Conservation (phyloP, 306 rosid genomes). For the Cicer yamashitae region DNA sequence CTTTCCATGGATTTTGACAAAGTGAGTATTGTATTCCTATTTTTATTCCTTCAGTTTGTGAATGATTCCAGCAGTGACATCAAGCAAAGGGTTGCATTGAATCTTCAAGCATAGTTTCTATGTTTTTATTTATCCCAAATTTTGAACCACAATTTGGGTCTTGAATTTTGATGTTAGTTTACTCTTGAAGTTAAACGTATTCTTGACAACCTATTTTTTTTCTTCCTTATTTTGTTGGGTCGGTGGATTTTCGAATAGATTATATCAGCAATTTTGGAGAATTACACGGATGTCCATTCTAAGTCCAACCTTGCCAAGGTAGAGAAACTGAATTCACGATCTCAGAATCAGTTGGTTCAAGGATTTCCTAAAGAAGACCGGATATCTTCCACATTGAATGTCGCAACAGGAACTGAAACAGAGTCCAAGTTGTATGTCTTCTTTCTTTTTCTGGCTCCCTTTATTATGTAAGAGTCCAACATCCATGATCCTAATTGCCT, state of each 20-base stretch:
- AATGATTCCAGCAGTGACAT: conserved; percentile 41
- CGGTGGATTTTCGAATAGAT: conserved; percentile 62
- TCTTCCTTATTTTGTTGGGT: conserved; percentile 42
- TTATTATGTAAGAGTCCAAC: conserved; percentile 40
- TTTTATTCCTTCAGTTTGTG: conserved; percentile 36
- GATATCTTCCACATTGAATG: conserved; percentile 47
- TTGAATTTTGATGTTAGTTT: conserved; percentile 40
- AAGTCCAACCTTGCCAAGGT: conserved; percentile 47
- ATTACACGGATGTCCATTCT: conserved; percentile 61
- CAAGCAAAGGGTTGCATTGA: conserved; percentile 28
- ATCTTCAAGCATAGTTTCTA: conserved; percentile 40
- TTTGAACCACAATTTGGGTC: conserved; percentile 25
- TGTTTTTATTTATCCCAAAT: conserved; percentile 22
- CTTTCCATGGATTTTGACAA: conserved; percentile 91
- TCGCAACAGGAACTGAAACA: conserved; percentile 48
- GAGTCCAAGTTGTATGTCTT: conserved; percentile 65
- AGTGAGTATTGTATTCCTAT: conserved; percentile 62
- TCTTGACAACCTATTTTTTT: conserved; percentile 36
- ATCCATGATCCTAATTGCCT: conserved; percentile 38
- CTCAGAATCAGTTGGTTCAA: conserved; percentile 63
- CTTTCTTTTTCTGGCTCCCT: conserved; percentile 32
- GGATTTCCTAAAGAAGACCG: conserved; percentile 50
- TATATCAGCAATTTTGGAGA: conserved; percentile 86
- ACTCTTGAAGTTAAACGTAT: conserved; percentile 25
- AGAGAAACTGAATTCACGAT: conserved; percentile 55